These are phyloP conservation scores for Fraxinus albicans DNA, from an alignment of 305 asterid genomes.

Conservation along the genomic window DNA sequence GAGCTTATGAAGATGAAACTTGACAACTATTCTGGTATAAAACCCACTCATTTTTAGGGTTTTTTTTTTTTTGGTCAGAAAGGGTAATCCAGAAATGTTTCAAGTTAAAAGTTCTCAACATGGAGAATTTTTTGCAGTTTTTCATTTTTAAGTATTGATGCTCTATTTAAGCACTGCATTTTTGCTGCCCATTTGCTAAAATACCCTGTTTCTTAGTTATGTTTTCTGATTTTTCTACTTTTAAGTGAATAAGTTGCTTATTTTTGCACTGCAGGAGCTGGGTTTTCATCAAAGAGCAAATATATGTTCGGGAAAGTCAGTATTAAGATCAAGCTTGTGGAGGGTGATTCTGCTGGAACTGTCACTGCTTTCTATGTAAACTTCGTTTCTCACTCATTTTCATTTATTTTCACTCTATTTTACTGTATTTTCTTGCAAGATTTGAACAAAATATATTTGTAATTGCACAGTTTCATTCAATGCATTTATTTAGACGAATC, in stretches of 20 bases:
- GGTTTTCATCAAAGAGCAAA: conserved; percentile 79
- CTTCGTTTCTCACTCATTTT: not conserved
- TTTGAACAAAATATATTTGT: not conserved
- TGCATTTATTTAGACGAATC: conserved; percentile 2
- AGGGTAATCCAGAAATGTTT: not conserved
- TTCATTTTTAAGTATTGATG: not conserved
- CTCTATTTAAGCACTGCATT: not conserved
- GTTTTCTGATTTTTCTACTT: not conserved
- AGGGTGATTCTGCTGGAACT: conserved; percentile 94
- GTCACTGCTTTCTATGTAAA: conserved; percentile 84
- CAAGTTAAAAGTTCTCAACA: not conserved
- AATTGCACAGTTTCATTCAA: conserved; percentile 10
- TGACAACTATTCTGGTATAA: conserved; percentile 64
- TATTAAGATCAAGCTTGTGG: conserved; percentile 85
- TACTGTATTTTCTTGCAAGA: not conserved
- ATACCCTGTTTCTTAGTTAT: not conserved
- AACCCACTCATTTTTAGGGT: not conserved
- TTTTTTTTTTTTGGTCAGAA: not conserved
- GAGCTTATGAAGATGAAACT: conserved; percentile 74
- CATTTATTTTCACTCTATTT: not conserved
- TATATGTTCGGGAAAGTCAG: conserved; percentile 84
- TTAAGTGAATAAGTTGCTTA: not conserved
- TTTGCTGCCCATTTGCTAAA: not conserved
- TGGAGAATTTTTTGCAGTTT: not conserved
- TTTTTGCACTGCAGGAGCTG: conserved; percentile 60